Percentiles rank a stretch among this genome's conserved stretches.
phyloP scores from a whole-genome alignment of 495 filamentous ascomycete species.

The Aspergillus sclerotiicarbonarius region DNA sequence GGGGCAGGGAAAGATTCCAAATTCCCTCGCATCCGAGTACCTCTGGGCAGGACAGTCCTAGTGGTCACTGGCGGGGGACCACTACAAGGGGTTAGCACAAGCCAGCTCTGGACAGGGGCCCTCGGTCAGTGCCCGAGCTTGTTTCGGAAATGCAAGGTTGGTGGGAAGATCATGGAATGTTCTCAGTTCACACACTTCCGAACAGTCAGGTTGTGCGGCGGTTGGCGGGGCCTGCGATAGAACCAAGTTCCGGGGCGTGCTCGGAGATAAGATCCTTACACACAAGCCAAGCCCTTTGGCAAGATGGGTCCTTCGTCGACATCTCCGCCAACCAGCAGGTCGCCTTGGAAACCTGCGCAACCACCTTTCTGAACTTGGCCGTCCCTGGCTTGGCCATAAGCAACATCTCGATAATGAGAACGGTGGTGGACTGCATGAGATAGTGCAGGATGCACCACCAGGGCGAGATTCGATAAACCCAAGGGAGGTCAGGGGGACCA shows the following conservation, averaged over 20 bases:
- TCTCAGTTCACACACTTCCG: neutral
- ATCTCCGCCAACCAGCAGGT: conserved; percentile 44
- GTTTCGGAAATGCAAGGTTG: neutral
- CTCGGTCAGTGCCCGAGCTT: neutral
- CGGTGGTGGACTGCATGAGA: conserved; percentile 53
- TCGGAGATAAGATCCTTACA: conserved; percentile 29
- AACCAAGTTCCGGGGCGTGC: conserved; percentile 7
- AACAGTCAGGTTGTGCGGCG: neutral
- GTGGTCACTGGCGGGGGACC: neutral
- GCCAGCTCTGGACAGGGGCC: neutral
- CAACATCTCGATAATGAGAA: conserved; percentile 53
- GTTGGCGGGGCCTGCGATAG: neutral
- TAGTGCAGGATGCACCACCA: conserved; percentile 62
- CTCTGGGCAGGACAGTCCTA: neutral
- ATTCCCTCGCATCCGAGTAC: neutral
- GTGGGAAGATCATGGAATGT: neutral
- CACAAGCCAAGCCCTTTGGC: conserved; percentile 45
- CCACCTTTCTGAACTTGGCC: conserved; percentile 31
- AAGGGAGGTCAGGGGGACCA: conserved; percentile 27
- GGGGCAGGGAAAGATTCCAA: neutral
- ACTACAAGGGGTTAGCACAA: neutral
- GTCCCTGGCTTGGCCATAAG: conserved; percentile 41
- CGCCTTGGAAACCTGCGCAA: conserved; percentile 42
- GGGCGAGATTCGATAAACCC: conserved; percentile 46
- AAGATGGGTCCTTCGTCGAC: conserved; percentile 38